A percentile compares a stretch with the other conserved stretches of the same genome.
Conservation (phyloP, 2,329 filamentous ascomycete species). For the Talaromyces sp. region DNA sequence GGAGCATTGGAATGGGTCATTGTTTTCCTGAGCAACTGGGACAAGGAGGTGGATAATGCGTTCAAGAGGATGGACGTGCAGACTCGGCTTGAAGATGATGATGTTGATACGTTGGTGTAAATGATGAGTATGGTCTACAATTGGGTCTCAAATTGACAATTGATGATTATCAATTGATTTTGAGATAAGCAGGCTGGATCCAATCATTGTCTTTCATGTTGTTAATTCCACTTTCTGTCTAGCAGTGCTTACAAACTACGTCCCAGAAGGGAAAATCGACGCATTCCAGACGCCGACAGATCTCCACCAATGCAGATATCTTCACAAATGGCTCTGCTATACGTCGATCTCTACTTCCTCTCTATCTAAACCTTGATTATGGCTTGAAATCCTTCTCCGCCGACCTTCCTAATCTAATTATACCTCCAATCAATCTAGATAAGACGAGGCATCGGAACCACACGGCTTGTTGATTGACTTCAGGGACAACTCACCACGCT, state of each 20-base stretch:
- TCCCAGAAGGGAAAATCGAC: background rate
- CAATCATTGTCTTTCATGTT: background rate
- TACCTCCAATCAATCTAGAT: conserved; percentile 1
- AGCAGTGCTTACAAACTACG: background rate
- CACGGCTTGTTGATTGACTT: background rate
- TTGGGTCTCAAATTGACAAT: background rate
- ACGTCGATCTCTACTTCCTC: background rate
- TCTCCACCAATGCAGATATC: background rate
- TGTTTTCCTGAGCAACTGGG: conserved; percentile 74
- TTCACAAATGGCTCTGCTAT: background rate
- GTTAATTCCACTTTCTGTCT: background rate
- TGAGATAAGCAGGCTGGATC: background rate
- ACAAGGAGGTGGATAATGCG: conserved; percentile 66
- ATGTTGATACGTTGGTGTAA: conserved; percentile 4
- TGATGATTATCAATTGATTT: background rate
- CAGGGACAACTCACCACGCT: conserved; percentile 8
- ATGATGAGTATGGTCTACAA: background rate
- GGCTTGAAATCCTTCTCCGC: background rate
- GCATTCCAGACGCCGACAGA: background rate
- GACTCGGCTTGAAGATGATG: conserved; percentile 25
- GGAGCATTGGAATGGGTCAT: conserved; percentile 75
- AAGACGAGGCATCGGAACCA: conserved; percentile 1
- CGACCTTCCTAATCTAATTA: conserved; percentile 1
- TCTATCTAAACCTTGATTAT: no score
- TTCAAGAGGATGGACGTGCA: conserved; percentile 64